These are phyloP conservation scores for Crithidia brevicula DNA, from an alignment of 208 protist genomes.

Conservation along the genomic window DNA sequence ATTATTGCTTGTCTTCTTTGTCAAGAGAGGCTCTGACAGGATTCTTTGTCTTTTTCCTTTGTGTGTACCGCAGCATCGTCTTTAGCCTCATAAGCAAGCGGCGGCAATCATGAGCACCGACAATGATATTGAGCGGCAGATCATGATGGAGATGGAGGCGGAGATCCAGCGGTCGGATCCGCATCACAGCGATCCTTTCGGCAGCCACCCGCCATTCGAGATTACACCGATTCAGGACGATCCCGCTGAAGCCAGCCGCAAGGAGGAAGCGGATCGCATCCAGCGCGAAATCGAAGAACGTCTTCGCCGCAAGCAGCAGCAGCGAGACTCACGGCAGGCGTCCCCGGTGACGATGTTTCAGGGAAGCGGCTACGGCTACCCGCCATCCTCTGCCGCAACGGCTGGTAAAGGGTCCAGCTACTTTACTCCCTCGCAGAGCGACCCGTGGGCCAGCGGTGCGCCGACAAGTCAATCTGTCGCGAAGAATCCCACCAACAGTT, in stretches of 20 bases:
- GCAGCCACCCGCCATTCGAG: conserved; percentile 41
- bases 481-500: conserved; percentile 19
- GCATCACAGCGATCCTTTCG: conserved; percentile 16
- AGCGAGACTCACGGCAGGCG: conserved; percentile 65
- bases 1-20: too few species aligned
- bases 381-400: not conserved
- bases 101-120: conserved; percentile 42
- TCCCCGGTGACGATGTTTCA: not conserved
- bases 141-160: conserved; percentile 85
- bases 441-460: conserved; percentile 2
- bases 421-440: not conserved
- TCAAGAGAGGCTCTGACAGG: too few species aligned
- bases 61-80: too few species aligned
- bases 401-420: not conserved
- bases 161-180: conserved; percentile 49
- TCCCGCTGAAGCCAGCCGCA: conserved; percentile 14
- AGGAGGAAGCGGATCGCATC: conserved; percentile 46
- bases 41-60: not conserved
- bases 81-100: too few species aligned
- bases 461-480: not conserved
- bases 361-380: not conserved
- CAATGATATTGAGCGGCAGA: conserved; percentile 72
- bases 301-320: conserved; percentile 44
- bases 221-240: conserved; percentile 48
- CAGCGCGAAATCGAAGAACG: conserved; percentile 56